These are phyloP conservation scores for Chalciporus piperatus DNA, from an alignment of 768 basidiomycete species.

Conservation along the genomic window DNA sequence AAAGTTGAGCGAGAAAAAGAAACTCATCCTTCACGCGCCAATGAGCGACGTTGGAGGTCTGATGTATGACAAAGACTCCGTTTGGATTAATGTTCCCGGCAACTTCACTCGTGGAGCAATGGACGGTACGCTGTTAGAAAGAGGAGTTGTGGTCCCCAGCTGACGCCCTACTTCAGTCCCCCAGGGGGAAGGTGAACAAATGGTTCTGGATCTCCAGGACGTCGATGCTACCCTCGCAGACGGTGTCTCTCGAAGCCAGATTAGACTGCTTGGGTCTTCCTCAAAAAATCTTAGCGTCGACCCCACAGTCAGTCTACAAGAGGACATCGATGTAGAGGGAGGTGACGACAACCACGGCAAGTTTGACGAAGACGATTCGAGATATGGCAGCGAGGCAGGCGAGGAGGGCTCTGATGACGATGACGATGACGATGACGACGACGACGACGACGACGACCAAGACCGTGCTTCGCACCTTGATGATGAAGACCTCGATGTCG, in stretches of 20 bases:
- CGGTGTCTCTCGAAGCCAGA: constrained; percentile 73
- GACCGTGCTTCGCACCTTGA: not conserved
- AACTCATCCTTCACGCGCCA: constrained; percentile 88
- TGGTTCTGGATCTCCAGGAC: constrained; percentile 97
- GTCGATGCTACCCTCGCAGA: constrained; percentile 80
- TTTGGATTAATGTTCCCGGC: constrained; percentile 96
- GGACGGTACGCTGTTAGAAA: constrained; percentile 45
- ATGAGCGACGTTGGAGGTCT: constrained; percentile 99
- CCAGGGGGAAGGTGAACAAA: constrained; percentile 93
- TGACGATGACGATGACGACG: constrained; percentile 2
- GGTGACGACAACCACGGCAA: constrained; percentile 15
- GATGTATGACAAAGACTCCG: constrained; percentile 96
- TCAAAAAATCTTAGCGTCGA: constrained; percentile 59
- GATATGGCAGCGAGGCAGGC: not conserved
- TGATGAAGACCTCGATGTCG: not conserved
- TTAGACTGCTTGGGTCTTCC: constrained; percentile 81
- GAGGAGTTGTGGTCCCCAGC: not conserved
- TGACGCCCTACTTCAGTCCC: constrained; percentile 42
- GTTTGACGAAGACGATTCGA: constrained; percentile 16
- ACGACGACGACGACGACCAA: not conserved
- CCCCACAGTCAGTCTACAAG: constrained; percentile 26
- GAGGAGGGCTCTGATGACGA: constrained; percentile 2
- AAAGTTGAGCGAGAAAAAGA: constrained; percentile 94
- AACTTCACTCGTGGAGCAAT: constrained; percentile 80
- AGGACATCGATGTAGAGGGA: constrained; percentile 38